Evolutionary conservation across 139 green algal species (phyloP).

Genomic region (Protoeuglena noctilucae): DNA sequence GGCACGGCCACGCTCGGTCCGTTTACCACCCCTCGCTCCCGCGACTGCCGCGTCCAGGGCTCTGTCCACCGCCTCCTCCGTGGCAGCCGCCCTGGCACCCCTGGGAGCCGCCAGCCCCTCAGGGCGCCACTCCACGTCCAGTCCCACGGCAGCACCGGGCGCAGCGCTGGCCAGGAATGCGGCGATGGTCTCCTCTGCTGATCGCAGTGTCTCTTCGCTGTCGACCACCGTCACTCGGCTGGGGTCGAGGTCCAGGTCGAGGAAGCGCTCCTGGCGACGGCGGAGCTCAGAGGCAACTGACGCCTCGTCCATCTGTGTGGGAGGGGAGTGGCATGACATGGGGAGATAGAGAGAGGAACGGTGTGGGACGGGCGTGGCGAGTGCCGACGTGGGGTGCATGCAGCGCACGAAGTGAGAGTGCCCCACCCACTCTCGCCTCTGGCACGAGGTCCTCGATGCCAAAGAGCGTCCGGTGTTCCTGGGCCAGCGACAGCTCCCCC

Average conservation of each 20-base stretch:
- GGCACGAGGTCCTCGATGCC: conserved; percentile 13
- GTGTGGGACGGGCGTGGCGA: background rate
- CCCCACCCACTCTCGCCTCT: conserved; percentile 9
- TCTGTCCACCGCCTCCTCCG: no score
- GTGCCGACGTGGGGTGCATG: conserved; percentile 3
- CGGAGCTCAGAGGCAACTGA: background rate
- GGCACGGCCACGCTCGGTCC: background rate
- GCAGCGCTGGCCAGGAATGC: conserved; percentile 7
- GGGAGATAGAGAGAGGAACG: no score
- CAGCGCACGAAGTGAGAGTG: conserved; percentile 10
- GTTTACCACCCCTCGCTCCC: no score
- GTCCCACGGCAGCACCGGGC: conserved; percentile 21
- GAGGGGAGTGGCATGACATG: no score
- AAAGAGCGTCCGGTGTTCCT: conserved; percentile 27
- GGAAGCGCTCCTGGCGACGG: background rate
- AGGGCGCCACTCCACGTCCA: conserved; percentile 59
- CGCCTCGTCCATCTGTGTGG: background rate
- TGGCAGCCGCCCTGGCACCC: background rate
- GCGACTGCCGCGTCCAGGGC: no score
- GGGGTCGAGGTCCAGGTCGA: background rate
- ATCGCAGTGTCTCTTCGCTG: conserved; percentile 1
- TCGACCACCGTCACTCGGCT: background rate
- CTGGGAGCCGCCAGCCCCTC: background rate
- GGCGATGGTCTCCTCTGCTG: conserved; percentile 8
- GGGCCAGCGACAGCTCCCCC: conserved; percentile 24